A percentile compares a stretch with the other conserved stretches of the same genome.
Evolutionary conservation across 2,329 filamentous ascomycete genomes (phyloP).

Genomic region (Cladophialophora yegresii): DNA sequence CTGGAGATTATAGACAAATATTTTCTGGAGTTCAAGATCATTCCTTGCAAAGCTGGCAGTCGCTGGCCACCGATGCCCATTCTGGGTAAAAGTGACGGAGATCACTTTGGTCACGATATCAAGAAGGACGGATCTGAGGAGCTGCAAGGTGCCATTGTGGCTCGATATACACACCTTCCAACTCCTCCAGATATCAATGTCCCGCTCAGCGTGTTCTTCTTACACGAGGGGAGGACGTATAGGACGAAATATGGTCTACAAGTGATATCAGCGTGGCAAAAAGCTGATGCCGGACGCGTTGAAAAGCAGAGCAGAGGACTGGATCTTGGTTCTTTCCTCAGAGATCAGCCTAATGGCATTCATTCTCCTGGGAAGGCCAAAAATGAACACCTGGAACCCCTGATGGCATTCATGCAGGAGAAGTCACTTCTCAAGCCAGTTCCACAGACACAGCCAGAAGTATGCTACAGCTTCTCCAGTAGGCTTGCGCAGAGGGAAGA

Average conservation of each 20-base stretch:
- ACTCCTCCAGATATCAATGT: conserved; percentile 28
- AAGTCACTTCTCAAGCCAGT: background rate
- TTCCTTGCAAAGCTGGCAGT: conserved; percentile 26
- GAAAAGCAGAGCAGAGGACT: conserved; percentile 11
- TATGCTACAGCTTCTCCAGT: conserved; percentile 23
- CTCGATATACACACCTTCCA: conserved; percentile 34
- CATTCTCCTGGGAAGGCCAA: background rate
- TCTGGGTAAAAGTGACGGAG: conserved; percentile 35
- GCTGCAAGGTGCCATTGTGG: conserved; percentile 33
- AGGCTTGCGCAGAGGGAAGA: background rate
- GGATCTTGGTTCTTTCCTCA: conserved; percentile 23
- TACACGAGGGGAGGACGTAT: conserved; percentile 31
- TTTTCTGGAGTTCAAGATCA: conserved; percentile 38
- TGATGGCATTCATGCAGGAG: background rate
- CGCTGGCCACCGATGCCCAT: conserved; percentile 36
- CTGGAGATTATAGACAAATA: conserved; percentile 33
- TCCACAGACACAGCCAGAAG: conserved; percentile 13
- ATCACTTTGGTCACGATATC: conserved; percentile 28
- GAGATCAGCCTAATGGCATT: background rate
- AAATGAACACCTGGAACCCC: background rate
- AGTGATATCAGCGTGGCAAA: conserved; percentile 31
- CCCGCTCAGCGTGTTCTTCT: conserved; percentile 35
- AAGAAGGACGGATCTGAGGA: conserved; percentile 28
- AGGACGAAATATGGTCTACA: conserved; percentile 37
- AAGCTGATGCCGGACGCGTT: conserved; percentile 1